phyloP scores from a whole-genome alignment of 257 asterid species.

The Solanum sejunctum region DNA sequence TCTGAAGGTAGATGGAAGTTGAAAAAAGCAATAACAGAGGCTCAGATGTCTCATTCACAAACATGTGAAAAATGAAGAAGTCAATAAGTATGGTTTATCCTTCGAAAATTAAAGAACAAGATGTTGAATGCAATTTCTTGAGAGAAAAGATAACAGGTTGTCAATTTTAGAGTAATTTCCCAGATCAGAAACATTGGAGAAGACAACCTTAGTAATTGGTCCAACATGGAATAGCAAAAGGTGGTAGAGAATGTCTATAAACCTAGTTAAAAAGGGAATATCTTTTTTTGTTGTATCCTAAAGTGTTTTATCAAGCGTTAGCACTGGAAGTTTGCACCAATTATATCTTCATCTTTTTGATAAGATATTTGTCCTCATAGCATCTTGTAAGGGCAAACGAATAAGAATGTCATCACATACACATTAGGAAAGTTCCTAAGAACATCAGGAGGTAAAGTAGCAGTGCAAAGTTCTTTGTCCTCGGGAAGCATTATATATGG shows the following conservation, averaged over 20 bases:
- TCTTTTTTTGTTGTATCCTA: accelerated
- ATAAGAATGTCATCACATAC: not conserved
- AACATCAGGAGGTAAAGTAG: not conserved
- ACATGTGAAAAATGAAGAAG: not conserved
- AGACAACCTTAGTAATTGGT: not conserved
- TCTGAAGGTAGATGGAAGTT: not conserved
- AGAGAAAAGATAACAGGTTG: not conserved
- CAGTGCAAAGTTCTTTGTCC: not conserved
- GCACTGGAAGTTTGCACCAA: not conserved
- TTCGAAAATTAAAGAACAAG: not conserved
- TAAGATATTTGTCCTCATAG: not conserved
- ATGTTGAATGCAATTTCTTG: not conserved
- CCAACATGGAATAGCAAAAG: not conserved
- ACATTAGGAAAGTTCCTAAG: not conserved
- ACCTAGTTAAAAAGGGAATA: not conserved
- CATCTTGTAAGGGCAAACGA: not conserved
- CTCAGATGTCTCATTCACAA: not conserved
- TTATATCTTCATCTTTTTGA: not conserved
- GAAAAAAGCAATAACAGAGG: not conserved
- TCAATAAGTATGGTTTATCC: not conserved
- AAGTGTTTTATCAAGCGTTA: not conserved
- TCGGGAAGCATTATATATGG: not conserved
- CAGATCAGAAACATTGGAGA: not conserved
- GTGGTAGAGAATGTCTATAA: not conserved
- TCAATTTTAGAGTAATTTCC: not conserved